A percentile compares a stretch with the other conserved stretches of the same genome.
These are phyloP conservation scores for Xylariales sp. DNA, from an alignment of 2,329 filamentous ascomycete species.

Conservation along the genomic window DNA sequence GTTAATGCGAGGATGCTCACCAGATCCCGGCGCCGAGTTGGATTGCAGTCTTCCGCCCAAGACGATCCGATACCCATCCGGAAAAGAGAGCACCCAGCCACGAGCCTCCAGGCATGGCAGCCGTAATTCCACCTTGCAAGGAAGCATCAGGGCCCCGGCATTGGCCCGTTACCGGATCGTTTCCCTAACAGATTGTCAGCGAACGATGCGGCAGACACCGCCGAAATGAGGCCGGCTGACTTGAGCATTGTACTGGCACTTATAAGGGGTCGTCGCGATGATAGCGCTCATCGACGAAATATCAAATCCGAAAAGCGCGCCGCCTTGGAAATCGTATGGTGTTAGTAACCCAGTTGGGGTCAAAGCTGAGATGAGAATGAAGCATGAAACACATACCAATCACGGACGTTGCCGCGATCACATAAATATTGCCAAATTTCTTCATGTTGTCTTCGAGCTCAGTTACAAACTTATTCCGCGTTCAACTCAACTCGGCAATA, in stretches of 20 bases:
- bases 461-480: background rate
- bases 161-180: constrained; percentile 41
- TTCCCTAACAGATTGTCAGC: constrained; percentile 38
- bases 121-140: constrained; percentile 73
- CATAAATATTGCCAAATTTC: constrained; percentile 55
- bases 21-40: constrained; percentile 63
- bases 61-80: constrained; percentile 67
- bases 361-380: background rate
- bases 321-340: constrained; percentile 45
- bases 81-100: constrained; percentile 72
- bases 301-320: constrained; percentile 58
- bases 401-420: constrained; percentile 58
- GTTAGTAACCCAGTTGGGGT: constrained; percentile 17
- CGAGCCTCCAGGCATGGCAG: constrained; percentile 77
- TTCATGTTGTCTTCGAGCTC: constrained; percentile 45
- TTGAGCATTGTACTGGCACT: constrained; percentile 57
- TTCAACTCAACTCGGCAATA: background rate
- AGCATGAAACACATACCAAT: constrained; percentile 50
- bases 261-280: constrained; percentile 56
- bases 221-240: constrained; percentile 31
- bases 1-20: constrained; percentile 50
- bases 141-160: constrained; percentile 64
- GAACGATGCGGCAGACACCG: background rate
- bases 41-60: constrained; percentile 62
- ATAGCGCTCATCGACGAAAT: constrained; percentile 60